Conservation (phyloP, 768 basidiomycete species). For the Tricholoma terreum region DNA sequence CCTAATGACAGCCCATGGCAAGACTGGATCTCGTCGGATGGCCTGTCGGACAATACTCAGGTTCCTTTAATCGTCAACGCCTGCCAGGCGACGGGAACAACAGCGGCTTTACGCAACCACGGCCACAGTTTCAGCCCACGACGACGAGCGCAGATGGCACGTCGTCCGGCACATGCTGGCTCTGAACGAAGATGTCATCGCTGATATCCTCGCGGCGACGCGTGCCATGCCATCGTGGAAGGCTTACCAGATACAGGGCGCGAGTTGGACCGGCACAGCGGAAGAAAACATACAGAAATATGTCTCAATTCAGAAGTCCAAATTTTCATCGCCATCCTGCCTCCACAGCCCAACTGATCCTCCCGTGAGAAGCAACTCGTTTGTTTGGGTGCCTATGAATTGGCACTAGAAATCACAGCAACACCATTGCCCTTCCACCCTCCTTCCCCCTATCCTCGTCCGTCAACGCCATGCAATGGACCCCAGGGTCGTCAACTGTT, state of each 20-base stretch:
- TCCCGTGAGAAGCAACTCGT: too few species aligned
- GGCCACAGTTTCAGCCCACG: conserved; percentile 8
- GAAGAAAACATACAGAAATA: conserved; percentile 32
- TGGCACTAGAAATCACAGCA: too few species aligned
- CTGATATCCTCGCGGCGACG: conserved; percentile 29
- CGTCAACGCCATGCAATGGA: too few species aligned
- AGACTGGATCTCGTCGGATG: conserved; percentile 23
- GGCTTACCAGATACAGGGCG: conserved; percentile 29
- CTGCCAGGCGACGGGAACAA: not conserved
- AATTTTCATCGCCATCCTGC: too few species aligned
- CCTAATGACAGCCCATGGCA: conserved; percentile 20
- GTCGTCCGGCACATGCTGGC: conserved; percentile 15
- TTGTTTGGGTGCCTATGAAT: too few species aligned
- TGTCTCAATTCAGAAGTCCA: too few species aligned
- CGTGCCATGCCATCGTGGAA: conserved; percentile 29
- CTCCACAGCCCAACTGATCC: too few species aligned
- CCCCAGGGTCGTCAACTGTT: too few species aligned
- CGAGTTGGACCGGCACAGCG: conserved; percentile 31
- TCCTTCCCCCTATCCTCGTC: too few species aligned
- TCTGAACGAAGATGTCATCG: conserved; percentile 20
- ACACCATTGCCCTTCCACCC: too few species aligned
- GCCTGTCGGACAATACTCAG: conserved; percentile 13
- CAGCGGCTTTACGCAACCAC: conserved; percentile 1
- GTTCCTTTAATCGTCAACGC: conserved; percentile 2
- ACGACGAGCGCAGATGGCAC: conserved; percentile 5